Base-by-base conservation (phyloP, 176 grass and related monocot species). In the Cenchrus fungigraminus region DNA sequence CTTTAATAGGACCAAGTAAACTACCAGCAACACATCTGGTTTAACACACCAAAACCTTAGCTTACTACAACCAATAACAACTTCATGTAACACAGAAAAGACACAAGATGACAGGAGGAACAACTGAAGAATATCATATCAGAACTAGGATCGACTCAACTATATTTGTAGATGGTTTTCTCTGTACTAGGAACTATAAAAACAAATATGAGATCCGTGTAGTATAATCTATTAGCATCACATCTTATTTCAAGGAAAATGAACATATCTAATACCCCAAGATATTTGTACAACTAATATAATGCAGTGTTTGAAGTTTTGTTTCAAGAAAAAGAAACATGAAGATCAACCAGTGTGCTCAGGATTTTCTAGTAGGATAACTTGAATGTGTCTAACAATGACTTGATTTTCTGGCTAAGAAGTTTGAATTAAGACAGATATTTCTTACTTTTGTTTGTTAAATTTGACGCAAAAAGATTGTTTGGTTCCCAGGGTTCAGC, bases 341-440 rank as follows among this genome's bases (percentile, higher is more conserved):
- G 47, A 73, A 73, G 71, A 52, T 73, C 46, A 15, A 74, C 71
- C 7, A 16, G 6, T 0, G 25, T 74, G 28, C 49, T 74, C 47
- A 0, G 5, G 49, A 53, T 74, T 51, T 53, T 29, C 14, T 74
- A 54, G 14, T 37, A 22, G 16, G 14, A 19, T 14, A 8, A n/a
- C 37, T 81, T 81, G 50, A 43, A 56, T 29, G 40, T 81, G 34
- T 42, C 50, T 69, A 81, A 81, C 19, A 68, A 69, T 7, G 19
- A 70, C 19, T 56, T 57, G 1, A 70, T 56, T 12, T 67, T 70
- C 34, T 82, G 13, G 20, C 19, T 1, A 2, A 78, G 42, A 61
- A 59, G 22, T 78, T 61, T 28, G 10, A 2, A 11, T 32, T 65
- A 10, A 34, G 29, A 29, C 4, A 81, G 19, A 55, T 25, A 12